Conservation (phyloP, 2,329 filamentous ascomycete species). For the Cordyceps javanica region DNA sequence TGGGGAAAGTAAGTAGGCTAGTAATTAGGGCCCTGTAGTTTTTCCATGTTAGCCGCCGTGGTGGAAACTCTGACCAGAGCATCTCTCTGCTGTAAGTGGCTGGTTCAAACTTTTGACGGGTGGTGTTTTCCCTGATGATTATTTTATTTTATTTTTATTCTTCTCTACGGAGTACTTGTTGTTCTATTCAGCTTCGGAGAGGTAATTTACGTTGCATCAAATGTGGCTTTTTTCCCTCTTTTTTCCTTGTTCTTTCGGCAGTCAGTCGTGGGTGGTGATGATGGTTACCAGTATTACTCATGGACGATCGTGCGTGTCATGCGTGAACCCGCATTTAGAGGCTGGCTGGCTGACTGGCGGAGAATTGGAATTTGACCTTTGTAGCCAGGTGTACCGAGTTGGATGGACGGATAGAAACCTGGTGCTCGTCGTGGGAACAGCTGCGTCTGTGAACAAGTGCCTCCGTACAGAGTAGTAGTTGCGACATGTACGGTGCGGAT, state of each 20-base stretch:
- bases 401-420: too few species aligned
- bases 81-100: not conserved
- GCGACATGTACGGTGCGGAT: too few species aligned
- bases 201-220: not conserved
- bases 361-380: too few species aligned
- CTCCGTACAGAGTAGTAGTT: too few species aligned
- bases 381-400: too few species aligned
- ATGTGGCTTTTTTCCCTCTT: not conserved
- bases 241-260: not conserved
- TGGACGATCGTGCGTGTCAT: too few species aligned
- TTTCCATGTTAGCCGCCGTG: conserved; percentile 11
- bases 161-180: too few species aligned
- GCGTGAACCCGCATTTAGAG: too few species aligned
- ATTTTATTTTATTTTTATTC: not conserved
- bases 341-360: too few species aligned
- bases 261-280: not conserved
- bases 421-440: too few species aligned
- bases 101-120: not conserved
- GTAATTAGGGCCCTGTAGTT: not conserved
- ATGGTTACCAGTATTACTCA: too few species aligned
- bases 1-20: not conserved
- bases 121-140: not conserved
- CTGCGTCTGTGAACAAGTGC: too few species aligned
- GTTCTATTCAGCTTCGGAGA: not conserved
- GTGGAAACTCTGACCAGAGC: not conserved